Conservation (phyloP, 352 stramenopile species). For the Phytophthora pinifolia region DNA sequence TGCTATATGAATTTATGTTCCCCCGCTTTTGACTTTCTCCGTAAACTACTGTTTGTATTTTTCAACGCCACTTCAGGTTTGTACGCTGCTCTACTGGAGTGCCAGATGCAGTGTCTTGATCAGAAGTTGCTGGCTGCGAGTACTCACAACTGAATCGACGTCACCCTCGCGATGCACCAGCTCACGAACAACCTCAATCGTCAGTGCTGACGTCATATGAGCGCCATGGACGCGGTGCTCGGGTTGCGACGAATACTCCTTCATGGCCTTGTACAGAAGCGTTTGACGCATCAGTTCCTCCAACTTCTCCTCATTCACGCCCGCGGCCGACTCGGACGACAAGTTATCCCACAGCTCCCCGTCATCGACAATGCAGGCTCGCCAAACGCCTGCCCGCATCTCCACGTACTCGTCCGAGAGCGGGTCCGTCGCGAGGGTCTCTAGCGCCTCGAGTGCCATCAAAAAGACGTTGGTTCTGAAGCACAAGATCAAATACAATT, state of each 20-base stretch:
- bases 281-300: slow-evolving; percentile 69
- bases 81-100: slow-evolving; percentile 23
- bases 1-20: slow-evolving; percentile 38
- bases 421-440: slow-evolving; percentile 44
- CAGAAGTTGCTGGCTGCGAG: slow-evolving; percentile 58
- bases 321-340: slow-evolving; percentile 46
- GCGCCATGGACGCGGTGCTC: slow-evolving; percentile 15
- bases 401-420: slow-evolving; percentile 43
- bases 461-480: slow-evolving; percentile 68
- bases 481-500: background rate
- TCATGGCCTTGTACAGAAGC: slow-evolving; percentile 67
- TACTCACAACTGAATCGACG: slow-evolving; percentile 48
- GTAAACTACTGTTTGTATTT: slow-evolving; percentile 20
- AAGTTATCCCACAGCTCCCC: slow-evolving; percentile 58
- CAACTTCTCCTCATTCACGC: slow-evolving; percentile 63
- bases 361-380: slow-evolving; percentile 56
- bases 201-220: slow-evolving; percentile 34
- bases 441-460: slow-evolving; percentile 67
- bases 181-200: slow-evolving; percentile 63
- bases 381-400: slow-evolving; percentile 51
- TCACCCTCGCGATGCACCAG: slow-evolving; percentile 56
- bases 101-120: slow-evolving; percentile 77
- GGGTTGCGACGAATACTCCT: slow-evolving; percentile 43
- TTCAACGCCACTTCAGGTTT: slow-evolving; percentile 5
- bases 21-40: too few species aligned